phyloP scores from a whole-genome alignment of 441 rosid species.

The Omphalea diandra region DNA sequence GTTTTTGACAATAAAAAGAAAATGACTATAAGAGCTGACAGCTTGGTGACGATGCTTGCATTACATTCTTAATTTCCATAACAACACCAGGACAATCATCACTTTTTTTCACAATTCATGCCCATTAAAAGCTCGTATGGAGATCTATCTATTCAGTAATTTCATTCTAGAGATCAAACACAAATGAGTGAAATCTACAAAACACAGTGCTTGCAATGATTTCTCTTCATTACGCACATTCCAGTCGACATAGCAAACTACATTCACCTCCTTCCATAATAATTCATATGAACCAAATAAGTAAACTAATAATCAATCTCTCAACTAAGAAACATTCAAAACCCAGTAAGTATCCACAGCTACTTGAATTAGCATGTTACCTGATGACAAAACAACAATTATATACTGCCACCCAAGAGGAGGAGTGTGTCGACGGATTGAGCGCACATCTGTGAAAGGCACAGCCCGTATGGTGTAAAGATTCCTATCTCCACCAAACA shows the following conservation, averaged over 20 bases:
- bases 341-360: background rate
- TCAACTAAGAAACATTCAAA: background rate
- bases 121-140: background rate
- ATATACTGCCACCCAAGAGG: slow-evolving; percentile 96
- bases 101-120: background rate
- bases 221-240: background rate
- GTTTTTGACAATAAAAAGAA: background rate
- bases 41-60: background rate
- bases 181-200: background rate
- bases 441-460: slow-evolving; percentile 77
- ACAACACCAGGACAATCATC: background rate
- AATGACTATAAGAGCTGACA: background rate
- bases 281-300: too few species aligned
- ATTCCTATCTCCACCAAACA: slow-evolving; percentile 74
- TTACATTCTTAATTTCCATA: background rate
- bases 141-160: background rate
- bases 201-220: background rate
- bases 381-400: slow-evolving; percentile 86
- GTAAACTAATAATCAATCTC: background rate
- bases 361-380: slow-evolving; percentile 30
- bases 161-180: slow-evolving; percentile 1
- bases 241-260: background rate
- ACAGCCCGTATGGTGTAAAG: slow-evolving; percentile 85
- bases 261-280: background rate
- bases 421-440: slow-evolving; percentile 85